Conservation (phyloP, 1,284 basidiomycete genomes). For the Rhodotorula glutinis region DNA sequence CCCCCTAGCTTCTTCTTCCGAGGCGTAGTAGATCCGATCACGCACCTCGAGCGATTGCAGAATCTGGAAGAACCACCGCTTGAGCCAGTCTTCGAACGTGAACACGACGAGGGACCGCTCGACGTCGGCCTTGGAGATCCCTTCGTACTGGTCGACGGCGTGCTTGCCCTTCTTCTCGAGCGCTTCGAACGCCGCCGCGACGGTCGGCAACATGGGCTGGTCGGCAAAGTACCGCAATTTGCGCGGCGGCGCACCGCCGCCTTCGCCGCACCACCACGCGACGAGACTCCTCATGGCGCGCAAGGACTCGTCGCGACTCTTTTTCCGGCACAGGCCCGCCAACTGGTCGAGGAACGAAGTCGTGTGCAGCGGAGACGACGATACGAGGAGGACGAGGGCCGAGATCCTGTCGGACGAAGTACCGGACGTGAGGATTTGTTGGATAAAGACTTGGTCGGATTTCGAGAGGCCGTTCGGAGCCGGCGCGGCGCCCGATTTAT, state of each 20-base stretch:
- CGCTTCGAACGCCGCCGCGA: constrained; percentile 54
- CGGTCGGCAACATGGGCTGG: constrained; percentile 63
- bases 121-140: constrained; percentile 24
- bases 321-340: constrained; percentile 69
- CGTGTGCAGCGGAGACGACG: constrained; percentile 87
- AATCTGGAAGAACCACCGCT: constrained; percentile 92
- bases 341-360: constrained; percentile 62
- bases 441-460: constrained; percentile 59
- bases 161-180: constrained; percentile 35
- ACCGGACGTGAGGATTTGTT: constrained; percentile 77
- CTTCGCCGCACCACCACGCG: constrained; percentile 78
- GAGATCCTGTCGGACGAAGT: constrained; percentile 92
- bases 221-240: constrained; percentile 91
- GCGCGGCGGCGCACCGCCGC: constrained; percentile 55
- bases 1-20: no score
- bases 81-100: constrained; percentile 96
- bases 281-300: constrained; percentile 85
- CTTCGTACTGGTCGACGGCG: constrained; percentile 1
- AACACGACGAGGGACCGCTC: constrained; percentile 73
- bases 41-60: constrained; percentile 83
- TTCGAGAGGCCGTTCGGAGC: constrained; percentile 38
- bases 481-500: constrained; percentile 19
- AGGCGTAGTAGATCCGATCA: no score
- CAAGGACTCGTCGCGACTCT: constrained; percentile 83
- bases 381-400: constrained; percentile 84